These are phyloP conservation scores for Rhododendron vialii DNA, from an alignment of 148 eudicot species.

Conservation along the genomic window DNA sequence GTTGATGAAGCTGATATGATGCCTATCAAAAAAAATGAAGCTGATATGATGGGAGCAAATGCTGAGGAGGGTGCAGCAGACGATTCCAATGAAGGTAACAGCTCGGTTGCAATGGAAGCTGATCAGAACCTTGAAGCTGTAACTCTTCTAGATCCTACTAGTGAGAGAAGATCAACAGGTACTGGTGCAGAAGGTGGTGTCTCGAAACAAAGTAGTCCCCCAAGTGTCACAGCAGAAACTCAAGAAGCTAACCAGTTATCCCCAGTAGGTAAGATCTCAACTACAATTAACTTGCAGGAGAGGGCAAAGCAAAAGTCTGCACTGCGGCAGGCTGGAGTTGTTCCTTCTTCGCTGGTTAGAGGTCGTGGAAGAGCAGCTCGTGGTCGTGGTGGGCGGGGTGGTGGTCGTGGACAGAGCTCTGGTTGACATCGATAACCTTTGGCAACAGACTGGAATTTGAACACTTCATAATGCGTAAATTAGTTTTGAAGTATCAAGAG, in stretches of 20 bases:
- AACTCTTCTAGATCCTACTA: constrained; percentile 10
- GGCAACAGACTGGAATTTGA: not conserved
- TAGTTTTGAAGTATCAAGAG: not conserved
- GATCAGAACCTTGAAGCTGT: constrained; percentile 34
- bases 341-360: constrained; percentile 41
- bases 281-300: constrained; percentile 53
- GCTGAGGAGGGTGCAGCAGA: constrained; percentile 25
- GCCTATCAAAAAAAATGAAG: constrained; percentile 22
- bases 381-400: constrained; percentile 49
- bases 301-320: constrained; percentile 53
- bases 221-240: constrained; percentile 21
- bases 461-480: not conserved
- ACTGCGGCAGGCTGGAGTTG: constrained; percentile 37
- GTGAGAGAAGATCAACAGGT: constrained; percentile 19
- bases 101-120: constrained; percentile 34
- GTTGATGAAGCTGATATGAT: constrained; percentile 35
- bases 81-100: constrained; percentile 32
- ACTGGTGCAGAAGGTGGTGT: constrained; percentile 27
- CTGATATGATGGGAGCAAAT: constrained; percentile 44
- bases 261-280: constrained; percentile 29
- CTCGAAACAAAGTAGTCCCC: constrained; percentile 34
- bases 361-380: constrained; percentile 54
- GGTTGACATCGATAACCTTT: constrained; percentile 28
- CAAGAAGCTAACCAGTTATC: constrained; percentile 34
- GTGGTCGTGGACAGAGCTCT: constrained; percentile 42